Base-by-base conservation (phyloP, 2,329 filamentous ascomycete genomes). In the Pyrenochaeta sp. region DNA sequence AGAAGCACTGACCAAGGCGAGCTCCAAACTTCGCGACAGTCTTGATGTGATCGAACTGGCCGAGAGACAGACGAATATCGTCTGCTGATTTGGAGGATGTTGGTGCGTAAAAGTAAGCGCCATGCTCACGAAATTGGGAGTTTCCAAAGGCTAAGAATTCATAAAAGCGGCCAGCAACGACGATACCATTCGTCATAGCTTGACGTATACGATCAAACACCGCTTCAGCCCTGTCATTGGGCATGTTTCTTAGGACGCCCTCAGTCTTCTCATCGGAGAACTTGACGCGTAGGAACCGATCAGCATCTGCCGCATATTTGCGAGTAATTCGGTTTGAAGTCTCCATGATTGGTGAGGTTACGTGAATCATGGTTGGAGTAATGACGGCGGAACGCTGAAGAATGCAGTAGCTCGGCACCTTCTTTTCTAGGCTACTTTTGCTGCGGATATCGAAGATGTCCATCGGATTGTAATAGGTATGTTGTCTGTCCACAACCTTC, bases 81-180 rank as follows among this genome's bases (percentile, higher is more conserved):
- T 90, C 85, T 52, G 92, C 92, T 1, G 87, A 90, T 7, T 91
- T 72, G 53, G 86, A 81, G 0, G 86, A 80, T 0, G 87, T 88
- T 0, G 91, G 86, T 4, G 91, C 90, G 75, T 98, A 98, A 78
- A 99, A 97, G 72, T 95, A 98, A 0, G 92, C 93, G 0, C 93
- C 91, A 66, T 94, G 89, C 72, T 98, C 93, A 50, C 94, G 87
- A 58, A 99, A 91, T 69, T 99, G 95, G 0, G 95, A 97, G 75
- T 95, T 98, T 0, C 95, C 94, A 78, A 93, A 97, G 0, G 94
- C 95, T 27, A 99, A 85, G 64, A 98, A 98, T 66, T 94, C 86
- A 75, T 93, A 99, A 57, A 87, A 86, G 7, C 92, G 88, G 62
- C 90, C 91, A 4, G 92, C 95, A 49, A 99, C 88, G 0, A 83